Evolutionary conservation across 2,329 filamentous ascomycete genomes (phyloP).

Genomic region (Dryadomyces quercus-mongolicae): DNA sequence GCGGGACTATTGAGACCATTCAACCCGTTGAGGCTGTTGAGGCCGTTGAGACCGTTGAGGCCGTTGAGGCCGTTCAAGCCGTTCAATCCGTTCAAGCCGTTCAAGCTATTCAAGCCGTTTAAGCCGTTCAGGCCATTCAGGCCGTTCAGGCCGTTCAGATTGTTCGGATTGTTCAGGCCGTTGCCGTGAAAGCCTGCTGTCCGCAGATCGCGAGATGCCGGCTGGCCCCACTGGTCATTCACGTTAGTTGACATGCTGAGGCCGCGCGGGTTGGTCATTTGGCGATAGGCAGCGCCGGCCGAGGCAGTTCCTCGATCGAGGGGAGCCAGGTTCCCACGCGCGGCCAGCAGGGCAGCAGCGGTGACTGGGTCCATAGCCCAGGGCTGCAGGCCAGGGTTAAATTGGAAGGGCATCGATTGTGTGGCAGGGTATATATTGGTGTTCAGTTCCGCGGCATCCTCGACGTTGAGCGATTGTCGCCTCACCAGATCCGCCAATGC

Average conservation of each 20-base stretch:
- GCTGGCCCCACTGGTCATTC: slow-evolving; percentile 25
- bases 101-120: neutral
- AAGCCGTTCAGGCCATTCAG: neutral
- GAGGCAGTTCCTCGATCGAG: slow-evolving; percentile 26
- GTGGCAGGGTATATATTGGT: neutral
- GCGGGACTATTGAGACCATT: neutral
- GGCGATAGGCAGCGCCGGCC: slow-evolving; percentile 17
- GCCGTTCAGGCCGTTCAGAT: neutral
- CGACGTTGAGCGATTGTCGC: slow-evolving; percentile 1
- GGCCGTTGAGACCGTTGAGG: neutral
- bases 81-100: neutral
- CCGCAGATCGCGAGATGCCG: slow-evolving; percentile 21
- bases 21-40: neutral
- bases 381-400: slow-evolving; percentile 33
- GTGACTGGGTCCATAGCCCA: slow-evolving; percentile 20
- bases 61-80: neutral
- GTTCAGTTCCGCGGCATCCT: neutral
- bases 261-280: slow-evolving; percentile 17
- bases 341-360: neutral
- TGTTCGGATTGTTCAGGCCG: neutral
- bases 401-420: slow-evolving; percentile 22
- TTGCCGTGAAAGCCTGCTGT: neutral
- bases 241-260: slow-evolving; percentile 8
- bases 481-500: neutral
- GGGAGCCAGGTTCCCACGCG: slow-evolving; percentile 19